Conservation (phyloP, 1,139 yeast genomes). For the Blastobotrys ciferrii region DNA sequence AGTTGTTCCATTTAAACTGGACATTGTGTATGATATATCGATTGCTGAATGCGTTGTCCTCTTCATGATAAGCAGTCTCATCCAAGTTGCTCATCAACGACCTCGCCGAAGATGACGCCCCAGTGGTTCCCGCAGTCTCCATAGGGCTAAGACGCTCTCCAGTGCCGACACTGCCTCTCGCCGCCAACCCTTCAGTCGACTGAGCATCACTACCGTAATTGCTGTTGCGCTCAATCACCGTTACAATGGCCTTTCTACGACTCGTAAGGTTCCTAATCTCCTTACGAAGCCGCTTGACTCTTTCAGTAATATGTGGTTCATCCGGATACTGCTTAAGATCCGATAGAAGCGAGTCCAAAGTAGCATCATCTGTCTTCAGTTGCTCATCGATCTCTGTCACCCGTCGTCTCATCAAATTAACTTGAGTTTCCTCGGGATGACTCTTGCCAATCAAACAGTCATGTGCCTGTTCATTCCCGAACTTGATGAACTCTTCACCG, state of each 20-base stretch:
- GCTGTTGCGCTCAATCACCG: slow-evolving; percentile 18
- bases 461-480: slow-evolving; percentile 69
- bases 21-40: slow-evolving; percentile 77
- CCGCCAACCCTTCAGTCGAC: background rate
- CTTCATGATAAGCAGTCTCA: slow-evolving; percentile 28
- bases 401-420: slow-evolving; percentile 32
- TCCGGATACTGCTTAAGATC: slow-evolving; percentile 29
- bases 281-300: slow-evolving; percentile 33
- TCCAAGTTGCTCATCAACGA: slow-evolving; percentile 14
- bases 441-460: slow-evolving; percentile 57
- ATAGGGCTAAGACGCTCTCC: background rate
- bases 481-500: slow-evolving; percentile 46
- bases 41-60: slow-evolving; percentile 52
- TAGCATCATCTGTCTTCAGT: slow-evolving; percentile 40
- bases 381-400: slow-evolving; percentile 46
- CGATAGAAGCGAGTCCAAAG: slow-evolving; percentile 36
- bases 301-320: slow-evolving; percentile 24
- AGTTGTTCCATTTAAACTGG: slow-evolving; percentile 76
- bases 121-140: slow-evolving; percentile 1
- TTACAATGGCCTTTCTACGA: slow-evolving; percentile 26
- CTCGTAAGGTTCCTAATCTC: slow-evolving; percentile 42
- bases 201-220: slow-evolving; percentile 11
- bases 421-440: slow-evolving; percentile 36
- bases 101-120: background rate
- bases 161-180: background rate